Conservation (phyloP, 2,329 filamentous ascomycete genomes). For the Tolypocladium inflatum region DNA sequence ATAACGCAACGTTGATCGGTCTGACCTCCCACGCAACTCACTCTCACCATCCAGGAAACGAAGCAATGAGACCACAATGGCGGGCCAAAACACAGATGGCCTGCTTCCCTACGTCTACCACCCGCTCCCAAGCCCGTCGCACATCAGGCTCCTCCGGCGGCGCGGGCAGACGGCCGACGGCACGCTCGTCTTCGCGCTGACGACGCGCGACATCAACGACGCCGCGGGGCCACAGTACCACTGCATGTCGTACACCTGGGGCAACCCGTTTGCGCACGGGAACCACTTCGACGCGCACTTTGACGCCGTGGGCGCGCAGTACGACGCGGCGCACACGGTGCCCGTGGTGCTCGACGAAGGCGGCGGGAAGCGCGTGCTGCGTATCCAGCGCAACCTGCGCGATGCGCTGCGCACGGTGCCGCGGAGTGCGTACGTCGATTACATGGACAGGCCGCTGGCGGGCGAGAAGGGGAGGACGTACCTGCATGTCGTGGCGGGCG, state of each 20-base stretch:
- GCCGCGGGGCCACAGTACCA: conserved; percentile 6
- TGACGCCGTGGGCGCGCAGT: conserved; percentile 5
- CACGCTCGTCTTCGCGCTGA: conserved; percentile 8
- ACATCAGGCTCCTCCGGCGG: conserved; percentile 8
- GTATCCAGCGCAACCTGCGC: conserved; percentile 11
- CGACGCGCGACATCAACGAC: conserved; percentile 7
- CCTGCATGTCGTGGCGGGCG: conserved; percentile 5
- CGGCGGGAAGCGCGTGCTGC: conserved; percentile 1
- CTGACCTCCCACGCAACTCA: background rate
- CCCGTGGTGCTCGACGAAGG: conserved; percentile 8
- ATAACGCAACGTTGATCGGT: background rate
- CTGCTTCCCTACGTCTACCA: conserved; percentile 1
- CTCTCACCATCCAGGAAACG: background rate
- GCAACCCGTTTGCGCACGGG: conserved; percentile 13
- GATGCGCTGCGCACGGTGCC: conserved; percentile 10
- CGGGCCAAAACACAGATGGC: background rate
- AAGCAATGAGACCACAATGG: background rate
- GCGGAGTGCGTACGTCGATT: conserved; percentile 3
- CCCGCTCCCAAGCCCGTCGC: conserved; percentile 3
- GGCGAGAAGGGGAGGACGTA: conserved; percentile 3
- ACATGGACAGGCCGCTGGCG: conserved; percentile 3
- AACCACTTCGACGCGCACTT: conserved; percentile 8
- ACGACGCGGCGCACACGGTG: conserved; percentile 5
- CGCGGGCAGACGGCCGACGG: conserved; percentile 4
- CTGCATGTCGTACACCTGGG: conserved; percentile 17